phyloP scores from a whole-genome alignment of 768 basidiomycete genomes.

The Termitomyces sp. region DNA sequence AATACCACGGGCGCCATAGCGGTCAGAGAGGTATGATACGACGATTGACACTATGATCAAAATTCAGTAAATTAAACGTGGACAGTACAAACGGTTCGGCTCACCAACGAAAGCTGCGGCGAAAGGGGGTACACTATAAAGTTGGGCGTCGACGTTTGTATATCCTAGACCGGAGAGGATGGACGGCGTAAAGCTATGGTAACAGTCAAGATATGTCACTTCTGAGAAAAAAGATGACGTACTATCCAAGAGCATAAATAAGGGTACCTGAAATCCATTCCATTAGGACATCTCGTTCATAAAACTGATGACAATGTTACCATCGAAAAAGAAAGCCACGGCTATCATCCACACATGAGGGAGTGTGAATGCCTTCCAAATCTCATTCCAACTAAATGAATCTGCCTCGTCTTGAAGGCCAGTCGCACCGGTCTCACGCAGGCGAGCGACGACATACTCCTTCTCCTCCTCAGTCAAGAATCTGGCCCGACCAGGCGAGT shows the following conservation, averaged over 20 bases:
- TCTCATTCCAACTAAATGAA: constrained; percentile 53
- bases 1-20: constrained; percentile 44
- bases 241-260: constrained; percentile 47
- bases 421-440: constrained; percentile 36
- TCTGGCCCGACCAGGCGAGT: constrained; percentile 34
- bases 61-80: neutral
- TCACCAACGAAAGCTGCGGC: constrained; percentile 43
- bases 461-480: constrained; percentile 52
- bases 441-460: constrained; percentile 35
- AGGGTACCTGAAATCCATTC: constrained; percentile 27
- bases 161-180: constrained; percentile 63
- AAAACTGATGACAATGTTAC: constrained; percentile 19
- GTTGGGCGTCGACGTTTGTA: constrained; percentile 46
- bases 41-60: constrained; percentile 25
- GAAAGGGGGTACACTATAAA: constrained; percentile 60
- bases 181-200: constrained; percentile 59
- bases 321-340: constrained; percentile 48
- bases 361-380: constrained; percentile 39
- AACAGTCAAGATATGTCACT: neutral
- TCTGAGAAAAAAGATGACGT: constrained; percentile 15
- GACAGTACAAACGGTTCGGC: constrained; percentile 13
- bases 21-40: constrained; percentile 46
- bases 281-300: neutral
- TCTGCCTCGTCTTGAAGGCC: constrained; percentile 31
- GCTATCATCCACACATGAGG: constrained; percentile 53